Conservation (phyloP, 768 basidiomycete species). For the Suillus plorans region DNA sequence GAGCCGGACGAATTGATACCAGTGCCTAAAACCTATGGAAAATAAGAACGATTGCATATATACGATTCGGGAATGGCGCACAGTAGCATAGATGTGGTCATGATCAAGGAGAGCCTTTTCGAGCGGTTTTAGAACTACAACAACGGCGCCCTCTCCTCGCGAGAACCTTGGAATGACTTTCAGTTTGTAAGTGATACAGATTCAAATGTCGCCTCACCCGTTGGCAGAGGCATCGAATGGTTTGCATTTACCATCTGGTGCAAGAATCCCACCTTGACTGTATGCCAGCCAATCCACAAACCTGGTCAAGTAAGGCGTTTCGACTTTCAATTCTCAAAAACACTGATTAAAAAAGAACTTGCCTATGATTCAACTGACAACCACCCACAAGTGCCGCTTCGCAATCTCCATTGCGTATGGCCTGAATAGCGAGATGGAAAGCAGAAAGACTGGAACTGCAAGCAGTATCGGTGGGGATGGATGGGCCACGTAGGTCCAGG, state of each 20-base stretch:
- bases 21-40: no score
- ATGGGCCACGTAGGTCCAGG: conserved; percentile 44
- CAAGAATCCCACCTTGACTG: conserved; percentile 37
- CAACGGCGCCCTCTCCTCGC: no score
- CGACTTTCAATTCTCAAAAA: not conserved
- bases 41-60: no score
- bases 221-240: conserved; percentile 42
- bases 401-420: conserved; percentile 33
- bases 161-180: no score
- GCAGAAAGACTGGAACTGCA: conserved; percentile 51
- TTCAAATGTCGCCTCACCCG: conserved; percentile 6
- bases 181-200: no score
- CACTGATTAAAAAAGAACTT: conserved; percentile 6
- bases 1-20: no score
- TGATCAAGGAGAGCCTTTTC: no score
- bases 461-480: conserved; percentile 48
- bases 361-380: conserved; percentile 42
- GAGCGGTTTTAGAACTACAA: no score
- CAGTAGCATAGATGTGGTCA: no score
- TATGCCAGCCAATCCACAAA: conserved; percentile 39
- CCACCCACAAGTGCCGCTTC: conserved; percentile 45
- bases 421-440: conserved; percentile 48
- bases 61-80: no score
- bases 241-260: conserved; percentile 43
- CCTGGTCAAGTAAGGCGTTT: conserved; percentile 15